phyloP scores from a whole-genome alignment of 2,329 filamentous ascomycete species.

The Juglanconis sp. region DNA sequence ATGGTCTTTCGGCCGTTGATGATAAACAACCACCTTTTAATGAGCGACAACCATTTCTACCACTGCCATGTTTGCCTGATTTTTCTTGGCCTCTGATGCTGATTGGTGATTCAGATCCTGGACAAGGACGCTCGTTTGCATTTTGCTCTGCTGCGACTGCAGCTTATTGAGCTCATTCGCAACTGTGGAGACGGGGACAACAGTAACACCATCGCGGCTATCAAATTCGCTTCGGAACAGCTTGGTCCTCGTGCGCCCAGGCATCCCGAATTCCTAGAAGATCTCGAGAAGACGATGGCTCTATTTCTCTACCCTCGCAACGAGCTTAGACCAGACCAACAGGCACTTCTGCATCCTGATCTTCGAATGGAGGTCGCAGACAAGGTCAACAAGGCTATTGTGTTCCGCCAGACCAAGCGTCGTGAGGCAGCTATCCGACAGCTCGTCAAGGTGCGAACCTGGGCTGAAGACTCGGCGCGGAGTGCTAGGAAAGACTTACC shows the following conservation, averaged over 20 bases:
- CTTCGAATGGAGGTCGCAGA: constrained; percentile 81
- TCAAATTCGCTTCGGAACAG: constrained; percentile 84
- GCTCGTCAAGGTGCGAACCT: constrained; percentile 77
- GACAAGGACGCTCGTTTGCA: constrained; percentile 80
- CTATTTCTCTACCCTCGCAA: constrained; percentile 85
- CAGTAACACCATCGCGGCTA: constrained; percentile 56
- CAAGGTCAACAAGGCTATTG: constrained; percentile 83
- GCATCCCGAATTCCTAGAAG: constrained; percentile 75
- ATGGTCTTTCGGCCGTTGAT: constrained; percentile 84
- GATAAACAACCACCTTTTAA: constrained; percentile 74
- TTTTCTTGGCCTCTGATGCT: constrained; percentile 15
- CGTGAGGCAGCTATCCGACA: constrained; percentile 79
- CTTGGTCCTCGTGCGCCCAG: constrained; percentile 83
- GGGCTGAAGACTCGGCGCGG: constrained; percentile 69
- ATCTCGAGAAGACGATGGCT: constrained; percentile 89
- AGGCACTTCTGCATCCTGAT: constrained; percentile 72
- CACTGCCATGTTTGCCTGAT: constrained; percentile 26
- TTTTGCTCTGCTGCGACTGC: constrained; percentile 84
- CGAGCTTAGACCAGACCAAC: constrained; percentile 71
- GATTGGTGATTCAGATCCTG: constrained; percentile 63
- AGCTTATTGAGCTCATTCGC: constrained; percentile 91
- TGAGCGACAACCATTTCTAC: constrained; percentile 54
- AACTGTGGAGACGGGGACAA: constrained; percentile 66
- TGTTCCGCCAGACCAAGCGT: constrained; percentile 67
- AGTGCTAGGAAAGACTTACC: constrained; percentile 40